Conservation (phyloP, 2,329 filamentous ascomycete genomes). For the Paradendryphiella salina region DNA sequence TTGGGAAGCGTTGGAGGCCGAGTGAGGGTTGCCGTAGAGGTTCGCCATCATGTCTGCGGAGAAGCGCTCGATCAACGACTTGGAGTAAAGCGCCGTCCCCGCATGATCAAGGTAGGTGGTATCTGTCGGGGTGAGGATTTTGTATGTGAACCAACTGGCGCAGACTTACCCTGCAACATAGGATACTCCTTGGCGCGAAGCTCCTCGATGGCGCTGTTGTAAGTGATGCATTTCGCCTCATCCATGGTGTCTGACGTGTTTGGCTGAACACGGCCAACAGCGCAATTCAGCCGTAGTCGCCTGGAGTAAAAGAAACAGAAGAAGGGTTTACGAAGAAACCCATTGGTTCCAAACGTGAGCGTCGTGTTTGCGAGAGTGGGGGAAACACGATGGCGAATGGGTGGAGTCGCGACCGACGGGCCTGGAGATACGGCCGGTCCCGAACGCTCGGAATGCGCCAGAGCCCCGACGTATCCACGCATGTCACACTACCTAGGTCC, state of each 20-base stretch:
- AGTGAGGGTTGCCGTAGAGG: slow-evolving; percentile 91
- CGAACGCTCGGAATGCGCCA: slow-evolving; percentile 23
- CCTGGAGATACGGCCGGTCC: slow-evolving; percentile 28
- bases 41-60: slow-evolving; percentile 75
- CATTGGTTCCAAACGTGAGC: slow-evolving; percentile 33
- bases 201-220: slow-evolving; percentile 63
- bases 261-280: neutral
- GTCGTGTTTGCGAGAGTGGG: slow-evolving; percentile 40
- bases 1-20: slow-evolving; percentile 79
- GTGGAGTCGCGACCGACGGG: slow-evolving; percentile 21
- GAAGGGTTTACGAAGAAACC: slow-evolving; percentile 14
- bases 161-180: slow-evolving; percentile 64
- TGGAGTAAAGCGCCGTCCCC: slow-evolving; percentile 82
- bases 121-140: slow-evolving; percentile 52
- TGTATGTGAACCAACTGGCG: neutral
- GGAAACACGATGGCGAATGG: slow-evolving; percentile 45
- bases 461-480: neutral
- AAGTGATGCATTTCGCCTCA: slow-evolving; percentile 43
- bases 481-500: neutral
- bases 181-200: slow-evolving; percentile 67
- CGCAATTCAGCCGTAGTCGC: slow-evolving; percentile 30
- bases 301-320: slow-evolving; percentile 12
- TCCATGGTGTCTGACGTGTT: slow-evolving; percentile 29
- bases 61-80: slow-evolving; percentile 78
- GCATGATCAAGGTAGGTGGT: slow-evolving; percentile 90